These are phyloP conservation scores for Saitozyma sp. DNA, from an alignment of 768 basidiomycete species.

Conservation along the genomic window DNA sequence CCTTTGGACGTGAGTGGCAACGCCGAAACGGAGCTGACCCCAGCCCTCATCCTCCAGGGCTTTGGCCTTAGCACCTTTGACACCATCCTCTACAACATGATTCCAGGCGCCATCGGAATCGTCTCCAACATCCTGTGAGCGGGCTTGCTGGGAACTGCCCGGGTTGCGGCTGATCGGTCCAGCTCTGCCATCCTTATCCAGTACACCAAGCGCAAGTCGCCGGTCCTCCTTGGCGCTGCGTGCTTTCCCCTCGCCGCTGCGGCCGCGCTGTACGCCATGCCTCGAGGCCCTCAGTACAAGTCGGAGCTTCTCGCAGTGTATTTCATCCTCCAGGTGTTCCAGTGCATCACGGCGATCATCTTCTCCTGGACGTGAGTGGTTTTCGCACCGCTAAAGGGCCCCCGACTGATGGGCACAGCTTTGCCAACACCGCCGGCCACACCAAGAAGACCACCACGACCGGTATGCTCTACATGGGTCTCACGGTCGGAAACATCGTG, in stretches of 20 bases:
- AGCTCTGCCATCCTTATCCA: constrained; percentile 50
- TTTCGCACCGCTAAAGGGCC: no score
- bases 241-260: constrained; percentile 28
- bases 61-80: constrained; percentile 53
- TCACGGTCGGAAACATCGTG: constrained; percentile 22
- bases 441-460: constrained; percentile 32
- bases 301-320: constrained; percentile 20
- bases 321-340: constrained; percentile 27
- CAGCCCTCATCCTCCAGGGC: constrained; percentile 55
- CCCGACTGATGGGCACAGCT: not conserved
- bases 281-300: constrained; percentile 16
- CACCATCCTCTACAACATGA: constrained; percentile 59
- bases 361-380: constrained; percentile 21
- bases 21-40: not conserved
- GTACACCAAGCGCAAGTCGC: constrained; percentile 16
- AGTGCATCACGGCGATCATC: constrained; percentile 18
- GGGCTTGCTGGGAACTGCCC: not conserved
- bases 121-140: constrained; percentile 48
- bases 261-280: constrained; percentile 22
- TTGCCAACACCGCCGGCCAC: constrained; percentile 23
- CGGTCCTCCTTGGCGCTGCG: constrained; percentile 12
- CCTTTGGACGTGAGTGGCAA: constrained; percentile 49
- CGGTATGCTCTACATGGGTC: constrained; percentile 24
- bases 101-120: constrained; percentile 56
- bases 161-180: not conserved